A percentile compares a stretch with the other conserved stretches of the same genome.
Conservation (phyloP, 805 yeast genomes). For the Barnettozyma vustinii region DNA sequence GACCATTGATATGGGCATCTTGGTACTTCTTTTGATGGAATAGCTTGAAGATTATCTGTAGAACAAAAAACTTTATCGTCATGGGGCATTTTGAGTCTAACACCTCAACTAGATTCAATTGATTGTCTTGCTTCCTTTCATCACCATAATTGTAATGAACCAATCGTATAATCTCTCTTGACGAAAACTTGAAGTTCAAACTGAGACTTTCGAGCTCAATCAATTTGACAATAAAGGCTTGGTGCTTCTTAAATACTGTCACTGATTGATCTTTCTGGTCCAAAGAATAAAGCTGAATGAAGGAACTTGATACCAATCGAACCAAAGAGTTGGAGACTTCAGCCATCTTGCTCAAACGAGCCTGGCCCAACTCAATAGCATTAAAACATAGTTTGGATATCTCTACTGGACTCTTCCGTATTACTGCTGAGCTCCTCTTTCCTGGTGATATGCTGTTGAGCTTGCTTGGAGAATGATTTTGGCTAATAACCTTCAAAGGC, state of each 20-base stretch:
- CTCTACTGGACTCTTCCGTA: conserved; percentile 13
- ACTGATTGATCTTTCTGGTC: conserved; percentile 4
- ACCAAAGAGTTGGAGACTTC: conserved; percentile 13
- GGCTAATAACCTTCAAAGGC: conserved; percentile 18
- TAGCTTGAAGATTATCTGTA: conserved; percentile 20
- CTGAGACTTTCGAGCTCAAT: conserved; percentile 18
- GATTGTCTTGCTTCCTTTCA: neutral
- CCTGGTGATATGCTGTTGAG: conserved; percentile 9
- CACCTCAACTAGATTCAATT: neutral
- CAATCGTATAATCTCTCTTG: conserved; percentile 5
- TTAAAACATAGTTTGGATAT: conserved; percentile 17
- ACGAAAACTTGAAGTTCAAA: conserved; percentile 2
- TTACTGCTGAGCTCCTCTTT: conserved; percentile 8
- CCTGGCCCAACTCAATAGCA: conserved; percentile 21
- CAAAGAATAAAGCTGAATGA: conserved; percentile 19
- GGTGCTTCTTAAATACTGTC: conserved; percentile 17
- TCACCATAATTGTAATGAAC: conserved; percentile 5
- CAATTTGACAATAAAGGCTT: conserved; percentile 17
- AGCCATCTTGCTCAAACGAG: conserved; percentile 11
- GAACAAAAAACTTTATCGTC: conserved; percentile 16
- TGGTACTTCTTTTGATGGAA: conserved; percentile 15
- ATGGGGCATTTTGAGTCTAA: neutral
- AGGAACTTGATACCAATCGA: conserved; percentile 20
- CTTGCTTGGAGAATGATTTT: conserved; percentile 21
- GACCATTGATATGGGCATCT: neutral